Evolutionary conservation across 2,329 filamentous ascomycete species (phyloP).

Genomic region (Hypoxylon sp.): DNA sequence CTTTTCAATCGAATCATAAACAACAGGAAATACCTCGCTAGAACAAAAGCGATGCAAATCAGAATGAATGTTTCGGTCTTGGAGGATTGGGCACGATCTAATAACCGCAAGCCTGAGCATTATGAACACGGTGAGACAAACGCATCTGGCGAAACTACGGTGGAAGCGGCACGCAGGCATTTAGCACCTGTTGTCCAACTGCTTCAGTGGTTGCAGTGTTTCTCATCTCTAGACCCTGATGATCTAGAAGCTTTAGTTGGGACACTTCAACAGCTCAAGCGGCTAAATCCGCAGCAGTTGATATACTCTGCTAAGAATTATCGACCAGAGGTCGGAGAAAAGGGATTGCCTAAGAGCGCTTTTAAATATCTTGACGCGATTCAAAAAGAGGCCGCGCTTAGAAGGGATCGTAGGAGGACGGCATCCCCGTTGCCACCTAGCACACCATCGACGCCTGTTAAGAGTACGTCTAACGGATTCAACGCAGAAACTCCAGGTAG

Average conservation of each 20-base stretch:
- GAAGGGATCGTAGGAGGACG: constrained; percentile 69
- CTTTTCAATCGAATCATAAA: constrained; percentile 99
- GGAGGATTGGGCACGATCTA: constrained; percentile 95
- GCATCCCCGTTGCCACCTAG: constrained; percentile 59
- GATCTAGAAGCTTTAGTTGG: constrained; percentile 90
- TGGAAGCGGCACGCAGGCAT: constrained; percentile 87
- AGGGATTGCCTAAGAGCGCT: constrained; percentile 87
- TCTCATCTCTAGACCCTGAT: constrained; percentile 88
- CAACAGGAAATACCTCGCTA: constrained; percentile 91
- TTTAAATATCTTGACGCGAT: constrained; percentile 87
- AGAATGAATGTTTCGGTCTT: constrained; percentile 97
- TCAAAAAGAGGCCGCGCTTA: constrained; percentile 78
- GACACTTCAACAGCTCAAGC: constrained; percentile 89
- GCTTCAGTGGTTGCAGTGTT: constrained; percentile 97
- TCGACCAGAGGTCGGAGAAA: constrained; percentile 94
- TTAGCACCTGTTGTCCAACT: constrained; percentile 93
- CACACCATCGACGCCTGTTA: constrained; percentile 57
- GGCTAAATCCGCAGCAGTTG: constrained; percentile 87
- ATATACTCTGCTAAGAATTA: constrained; percentile 95
- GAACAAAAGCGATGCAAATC: constrained; percentile 99
- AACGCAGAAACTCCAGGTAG: constrained; percentile 62
- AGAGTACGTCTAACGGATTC: constrained; percentile 60
- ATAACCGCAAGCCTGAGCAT: constrained; percentile 95
- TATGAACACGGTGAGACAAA: constrained; percentile 93
- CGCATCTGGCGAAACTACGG: constrained; percentile 86